phyloP scores from a whole-genome alignment of 176 grass and related monocot genomes.

The Aegilops speltoides region DNA sequence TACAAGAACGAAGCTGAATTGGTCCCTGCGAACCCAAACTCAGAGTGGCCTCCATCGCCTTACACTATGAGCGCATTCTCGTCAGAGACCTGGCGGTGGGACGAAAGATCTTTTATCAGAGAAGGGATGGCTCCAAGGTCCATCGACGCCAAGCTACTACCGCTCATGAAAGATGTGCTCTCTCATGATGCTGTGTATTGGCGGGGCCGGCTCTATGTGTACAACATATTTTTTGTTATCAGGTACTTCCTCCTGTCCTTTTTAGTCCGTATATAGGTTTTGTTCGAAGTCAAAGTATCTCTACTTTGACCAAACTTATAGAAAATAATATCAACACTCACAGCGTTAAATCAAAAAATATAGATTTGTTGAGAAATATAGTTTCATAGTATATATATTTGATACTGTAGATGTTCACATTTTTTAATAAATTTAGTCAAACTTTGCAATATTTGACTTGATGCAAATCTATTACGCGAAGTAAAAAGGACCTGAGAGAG shows the following conservation, averaged over 20 bases:
- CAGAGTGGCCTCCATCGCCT: not conserved
- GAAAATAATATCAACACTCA: too few relatives aligned
- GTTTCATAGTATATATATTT: too few relatives aligned
- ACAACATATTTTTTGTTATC: not conserved
- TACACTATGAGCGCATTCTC: not conserved
- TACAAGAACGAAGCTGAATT: not conserved
- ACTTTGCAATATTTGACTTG: too few relatives aligned
- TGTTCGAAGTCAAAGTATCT: not conserved
- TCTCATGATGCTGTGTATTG: not conserved
- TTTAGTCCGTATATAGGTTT: too few relatives aligned
- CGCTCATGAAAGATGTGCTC: not conserved
- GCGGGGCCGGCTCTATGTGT: not conserved
- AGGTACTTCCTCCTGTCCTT: not conserved
- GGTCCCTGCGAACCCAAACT: not conserved
- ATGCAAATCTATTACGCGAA: too few relatives aligned
- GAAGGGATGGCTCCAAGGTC: not conserved
- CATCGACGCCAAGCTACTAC: not conserved
- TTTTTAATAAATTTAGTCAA: too few relatives aligned
- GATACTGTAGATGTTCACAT: too few relatives aligned
- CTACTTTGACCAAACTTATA: too few relatives aligned
- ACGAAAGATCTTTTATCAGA: not conserved
- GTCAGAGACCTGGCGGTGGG: not conserved
- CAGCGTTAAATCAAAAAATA: too few relatives aligned
- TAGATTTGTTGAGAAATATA: too few relatives aligned
- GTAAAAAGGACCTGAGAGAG: too few relatives aligned